Percentiles rank a stretch among this genome's conserved stretches.
Evolutionary conservation across 495 filamentous ascomycete species (phyloP).

Genomic region (Penicillium paradoxum): DNA sequence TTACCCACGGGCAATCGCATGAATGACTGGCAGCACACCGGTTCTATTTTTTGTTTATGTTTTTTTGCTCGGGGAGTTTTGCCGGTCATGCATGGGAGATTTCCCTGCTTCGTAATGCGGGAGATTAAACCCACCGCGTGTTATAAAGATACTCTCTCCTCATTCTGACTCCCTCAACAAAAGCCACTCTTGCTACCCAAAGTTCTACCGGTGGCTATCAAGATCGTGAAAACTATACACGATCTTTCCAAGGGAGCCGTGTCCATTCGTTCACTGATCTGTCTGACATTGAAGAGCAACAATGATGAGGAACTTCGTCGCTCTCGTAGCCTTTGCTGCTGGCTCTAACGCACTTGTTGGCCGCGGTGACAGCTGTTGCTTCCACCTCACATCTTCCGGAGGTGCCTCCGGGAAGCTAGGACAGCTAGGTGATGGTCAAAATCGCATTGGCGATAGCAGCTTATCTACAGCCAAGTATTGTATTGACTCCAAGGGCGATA

Average conservation of each 20-base stretch:
- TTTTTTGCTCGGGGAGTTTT: slow-evolving; percentile 8
- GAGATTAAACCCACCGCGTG: slow-evolving; percentile 1
- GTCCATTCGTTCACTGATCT: slow-evolving; percentile 12
- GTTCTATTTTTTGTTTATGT: slow-evolving; percentile 12
- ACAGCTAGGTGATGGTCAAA: slow-evolving; percentile 52
- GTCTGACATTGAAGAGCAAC: background rate
- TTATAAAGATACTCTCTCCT: slow-evolving; percentile 17
- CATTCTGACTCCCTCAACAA: background rate
- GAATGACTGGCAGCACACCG: background rate
- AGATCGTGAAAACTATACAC: background rate
- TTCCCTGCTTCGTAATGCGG: slow-evolving; percentile 14
- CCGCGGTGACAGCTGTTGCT: slow-evolving; percentile 44
- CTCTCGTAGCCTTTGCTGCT: slow-evolving; percentile 36
- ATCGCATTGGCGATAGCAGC: slow-evolving; percentile 42
- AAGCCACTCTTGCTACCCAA: background rate
- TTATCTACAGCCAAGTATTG: slow-evolving; percentile 39
- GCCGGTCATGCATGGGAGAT: slow-evolving; percentile 3
- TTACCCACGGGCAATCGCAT: slow-evolving; percentile 10
- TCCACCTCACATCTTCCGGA: slow-evolving; percentile 45
- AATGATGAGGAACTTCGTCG: slow-evolving; percentile 32
- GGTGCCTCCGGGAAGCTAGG: slow-evolving; percentile 45
- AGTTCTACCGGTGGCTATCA: background rate
- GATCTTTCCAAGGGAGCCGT: background rate
- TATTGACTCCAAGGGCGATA: slow-evolving; percentile 41
- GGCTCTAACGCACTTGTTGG: slow-evolving; percentile 38